These are phyloP conservation scores for Cucurbita pepo DNA, from an alignment of 306 rosid species.

Conservation along the genomic window DNA sequence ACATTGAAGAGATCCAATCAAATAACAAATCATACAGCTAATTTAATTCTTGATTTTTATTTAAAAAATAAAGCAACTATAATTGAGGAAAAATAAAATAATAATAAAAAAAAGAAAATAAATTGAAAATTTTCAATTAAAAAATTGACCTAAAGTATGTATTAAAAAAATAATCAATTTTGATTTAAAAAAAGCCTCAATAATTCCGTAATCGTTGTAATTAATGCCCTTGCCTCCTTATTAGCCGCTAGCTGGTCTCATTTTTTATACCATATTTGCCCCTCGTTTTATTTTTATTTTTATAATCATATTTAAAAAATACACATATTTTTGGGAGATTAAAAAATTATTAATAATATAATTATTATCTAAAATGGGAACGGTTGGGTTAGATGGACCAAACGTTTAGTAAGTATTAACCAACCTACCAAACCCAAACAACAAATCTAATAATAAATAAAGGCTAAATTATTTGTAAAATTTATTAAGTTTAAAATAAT, in stretches of 20 bases:
- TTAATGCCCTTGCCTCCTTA: neutral
- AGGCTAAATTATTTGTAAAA: too few species aligned
- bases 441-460: too few species aligned
- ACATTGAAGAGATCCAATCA: neutral
- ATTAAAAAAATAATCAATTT: neutral
- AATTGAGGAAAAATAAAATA: neutral
- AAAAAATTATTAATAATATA: neutral
- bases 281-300: neutral
- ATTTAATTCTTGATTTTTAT: neutral
- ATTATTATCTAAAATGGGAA: neutral
- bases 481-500: too few species aligned
- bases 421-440: neutral
- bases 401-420: conserved; percentile 1
- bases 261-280: neutral
- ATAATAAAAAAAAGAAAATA: neutral
- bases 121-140: too few species aligned
- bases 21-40: neutral
- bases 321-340: neutral
- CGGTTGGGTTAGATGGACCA: conserved; percentile 5
- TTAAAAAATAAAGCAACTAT: neutral
- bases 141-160: too few species aligned
- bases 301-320: neutral
- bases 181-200: neutral
- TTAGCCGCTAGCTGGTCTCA: neutral
- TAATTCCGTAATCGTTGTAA: neutral